phyloP scores from a whole-genome alignment of 306 rosid species.

The Lathyrus aphaca region DNA sequence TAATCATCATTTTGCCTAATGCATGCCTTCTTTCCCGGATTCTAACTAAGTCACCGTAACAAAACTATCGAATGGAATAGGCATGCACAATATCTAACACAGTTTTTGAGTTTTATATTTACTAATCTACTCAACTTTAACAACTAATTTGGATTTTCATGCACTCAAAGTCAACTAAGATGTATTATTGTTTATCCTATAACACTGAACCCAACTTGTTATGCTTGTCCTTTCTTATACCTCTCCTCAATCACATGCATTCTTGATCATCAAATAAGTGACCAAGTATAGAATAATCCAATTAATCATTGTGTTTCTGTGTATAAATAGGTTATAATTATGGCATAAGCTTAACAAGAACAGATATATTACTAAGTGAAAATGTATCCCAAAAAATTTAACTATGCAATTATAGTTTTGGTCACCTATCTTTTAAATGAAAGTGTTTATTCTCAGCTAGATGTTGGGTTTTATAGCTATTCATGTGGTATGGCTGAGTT shows the following conservation, averaged over 20 bases:
- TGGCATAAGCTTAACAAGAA: constrained; percentile 25
- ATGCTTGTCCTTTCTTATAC: constrained; percentile 41
- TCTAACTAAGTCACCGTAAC: constrained; percentile 33
- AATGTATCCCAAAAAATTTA: constrained; percentile 49
- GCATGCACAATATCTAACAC: constrained; percentile 35
- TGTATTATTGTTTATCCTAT: constrained; percentile 31
- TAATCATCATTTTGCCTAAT: constrained; percentile 13
- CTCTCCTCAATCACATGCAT: constrained; percentile 31
- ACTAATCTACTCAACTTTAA: constrained; percentile 32
- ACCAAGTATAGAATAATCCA: constrained; percentile 21
- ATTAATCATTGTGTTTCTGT: constrained; percentile 6
- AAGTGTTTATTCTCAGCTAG: constrained; percentile 56
- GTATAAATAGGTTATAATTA: constrained; percentile 40
- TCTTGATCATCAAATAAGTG: constrained; percentile 34
- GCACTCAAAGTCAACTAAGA: constrained; percentile 48
- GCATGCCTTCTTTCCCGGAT: constrained; percentile 39
- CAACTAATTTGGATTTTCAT: constrained; percentile 56
- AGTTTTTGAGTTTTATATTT: constrained; percentile 32
- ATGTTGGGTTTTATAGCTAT: constrained; percentile 57
- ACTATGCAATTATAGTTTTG: constrained; percentile 23
- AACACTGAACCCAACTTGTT: constrained; percentile 35
- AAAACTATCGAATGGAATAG: constrained; percentile 31
- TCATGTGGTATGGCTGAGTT: constrained; percentile 64
- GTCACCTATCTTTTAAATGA: constrained; percentile 38
- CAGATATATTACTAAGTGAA: constrained; percentile 30